A percentile compares a stretch with the other conserved stretches of the same genome.
Conservation (phyloP, 2,329 filamentous ascomycete genomes). For the Neonectria faginata region DNA sequence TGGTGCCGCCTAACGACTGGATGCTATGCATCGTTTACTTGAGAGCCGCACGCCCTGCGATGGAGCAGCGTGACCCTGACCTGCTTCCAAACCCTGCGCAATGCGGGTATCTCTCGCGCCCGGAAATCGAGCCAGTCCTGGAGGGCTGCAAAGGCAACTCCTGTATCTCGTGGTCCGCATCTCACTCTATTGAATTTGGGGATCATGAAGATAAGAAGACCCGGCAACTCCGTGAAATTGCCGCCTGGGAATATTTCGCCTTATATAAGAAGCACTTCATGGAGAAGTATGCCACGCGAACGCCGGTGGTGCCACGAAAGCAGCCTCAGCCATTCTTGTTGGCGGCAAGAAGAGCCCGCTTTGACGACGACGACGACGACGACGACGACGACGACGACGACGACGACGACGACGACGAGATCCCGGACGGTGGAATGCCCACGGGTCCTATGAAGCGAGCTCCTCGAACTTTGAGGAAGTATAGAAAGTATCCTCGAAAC, state of each 20-base stretch:
- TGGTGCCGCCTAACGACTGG: neutral
- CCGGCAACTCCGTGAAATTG: neutral
- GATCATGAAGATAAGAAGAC: constrained; percentile 1
- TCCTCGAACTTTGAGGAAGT: neutral
- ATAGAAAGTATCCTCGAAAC: neutral
- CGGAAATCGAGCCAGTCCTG: constrained; percentile 9
- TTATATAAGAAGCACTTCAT: constrained; percentile 28
- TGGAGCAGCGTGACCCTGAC: neutral
- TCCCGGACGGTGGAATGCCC: neutral
- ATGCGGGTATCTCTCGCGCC: neutral
- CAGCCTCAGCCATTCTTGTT: constrained; percentile 4
- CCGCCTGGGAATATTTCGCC: constrained; percentile 21
- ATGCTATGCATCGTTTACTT: neutral
- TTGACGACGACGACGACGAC: neutral
- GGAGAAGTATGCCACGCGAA: constrained; percentile 16
- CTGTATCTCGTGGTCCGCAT: constrained; percentile 33
- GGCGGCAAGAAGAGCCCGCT: neutral
- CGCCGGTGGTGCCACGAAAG: neutral
- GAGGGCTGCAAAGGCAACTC: constrained; percentile 27
- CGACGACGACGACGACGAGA: neutral
- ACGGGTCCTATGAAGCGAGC: neutral
- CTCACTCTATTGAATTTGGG: neutral
- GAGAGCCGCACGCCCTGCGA: neutral
- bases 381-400: too few relatives aligned
- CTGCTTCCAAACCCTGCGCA: neutral